A percentile compares a stretch with the other conserved stretches of the same genome.
phyloP scores from a whole-genome alignment of 495 filamentous ascomycete species.

The Penicillium subrubescens region DNA sequence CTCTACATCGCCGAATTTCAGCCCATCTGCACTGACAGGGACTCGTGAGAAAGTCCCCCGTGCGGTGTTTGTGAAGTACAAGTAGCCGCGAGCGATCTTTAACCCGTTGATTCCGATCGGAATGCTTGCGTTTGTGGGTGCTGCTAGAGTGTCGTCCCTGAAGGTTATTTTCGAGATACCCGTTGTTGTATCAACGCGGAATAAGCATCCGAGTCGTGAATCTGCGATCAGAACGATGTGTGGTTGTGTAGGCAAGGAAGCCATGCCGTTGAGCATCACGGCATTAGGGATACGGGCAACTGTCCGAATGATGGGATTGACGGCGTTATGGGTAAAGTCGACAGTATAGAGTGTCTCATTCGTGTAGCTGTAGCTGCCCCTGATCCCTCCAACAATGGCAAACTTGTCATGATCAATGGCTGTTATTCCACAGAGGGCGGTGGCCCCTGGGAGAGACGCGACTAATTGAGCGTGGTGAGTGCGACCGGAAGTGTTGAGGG shows the following conservation, averaged over 20 bases:
- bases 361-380: constrained; percentile 31
- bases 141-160: constrained; percentile 20
- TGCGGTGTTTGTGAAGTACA: constrained; percentile 50
- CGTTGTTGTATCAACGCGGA: constrained; percentile 39
- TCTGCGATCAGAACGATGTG: constrained; percentile 37
- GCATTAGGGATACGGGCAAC: constrained; percentile 35
- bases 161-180: constrained; percentile 37
- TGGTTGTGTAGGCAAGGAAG: constrained; percentile 22
- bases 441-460: constrained; percentile 38
- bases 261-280: constrained; percentile 44
- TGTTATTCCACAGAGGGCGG: constrained; percentile 41
- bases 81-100: constrained; percentile 23
- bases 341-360: constrained; percentile 34
- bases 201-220: constrained; percentile 43
- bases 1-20: constrained; percentile 20
- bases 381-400: constrained; percentile 37
- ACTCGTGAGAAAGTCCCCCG: constrained; percentile 35
- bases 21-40: constrained; percentile 28
- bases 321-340: constrained; percentile 32
- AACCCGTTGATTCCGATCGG: constrained; percentile 49
- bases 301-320: constrained; percentile 22
- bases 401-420: constrained; percentile 42
- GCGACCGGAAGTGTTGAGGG: constrained; percentile 24
- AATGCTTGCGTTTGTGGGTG: constrained; percentile 10
- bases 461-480: constrained; percentile 34